Evolutionary conservation across 345 rosid genomes (phyloP), one percentile per base, ranked within the genome.

Genomic region (Ricinus communis): DNA sequence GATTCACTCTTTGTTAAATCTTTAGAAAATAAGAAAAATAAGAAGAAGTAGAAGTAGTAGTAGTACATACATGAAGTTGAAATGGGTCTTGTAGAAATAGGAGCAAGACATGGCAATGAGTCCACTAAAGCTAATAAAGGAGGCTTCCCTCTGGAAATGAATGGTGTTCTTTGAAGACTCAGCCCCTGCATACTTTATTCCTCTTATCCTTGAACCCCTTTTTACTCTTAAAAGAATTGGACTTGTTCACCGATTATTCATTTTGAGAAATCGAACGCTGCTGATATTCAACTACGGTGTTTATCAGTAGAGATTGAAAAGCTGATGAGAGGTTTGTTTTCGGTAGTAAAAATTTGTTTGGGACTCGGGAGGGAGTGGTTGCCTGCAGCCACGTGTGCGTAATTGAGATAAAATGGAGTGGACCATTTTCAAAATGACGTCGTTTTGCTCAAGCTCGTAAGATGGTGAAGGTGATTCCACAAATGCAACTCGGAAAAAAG

Each of bases 21-120:
- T 33, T 12, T n/a, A n/a, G n/a, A n/a, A 33, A 53, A 22, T n/a
- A 49, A 16, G 5, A 5, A 49, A 18, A 18, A 0, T 19, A 5
- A 51, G 2, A 51, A 51, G 16, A 47, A 22, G 24, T 43, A 55
- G 5, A 21, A 25, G 12, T 9, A 22, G 1, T 8, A 22, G 5
- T 30, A 68, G 22, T 77, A 77, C 86, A 79, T 80, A 93, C 96
- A 67, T 24, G 88, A 82, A 69, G 78, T 62, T 40, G 81, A 80
- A 43, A 65, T 51, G 74, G 76, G 73, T 57, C 65, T 74, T 68
- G 62, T 82, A n/a, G 87, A 81, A 46, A 58, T 65, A 66, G 72
- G 65, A 25, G 81, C 80, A 66, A 72, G 61, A 82, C 76, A 77
- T 38, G 91, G 88, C 16, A 91, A 72, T 11, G 90, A 88, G 62